phyloP scores from a whole-genome alignment of 371 early-diverging fungal species.

The Mortierella sp. region DNA sequence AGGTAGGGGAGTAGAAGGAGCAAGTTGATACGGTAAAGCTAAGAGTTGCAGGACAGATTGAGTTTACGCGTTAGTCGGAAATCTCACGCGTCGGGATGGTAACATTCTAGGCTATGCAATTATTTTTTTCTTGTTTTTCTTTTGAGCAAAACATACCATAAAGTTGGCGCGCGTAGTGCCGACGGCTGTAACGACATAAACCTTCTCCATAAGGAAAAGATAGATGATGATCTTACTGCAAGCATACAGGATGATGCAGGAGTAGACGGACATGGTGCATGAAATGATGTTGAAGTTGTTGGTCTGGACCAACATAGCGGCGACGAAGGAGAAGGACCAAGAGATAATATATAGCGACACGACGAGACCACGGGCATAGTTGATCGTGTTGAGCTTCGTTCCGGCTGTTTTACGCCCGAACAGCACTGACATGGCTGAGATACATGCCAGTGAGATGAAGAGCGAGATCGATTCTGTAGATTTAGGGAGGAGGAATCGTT shows the following conservation, averaged over 20 bases:
- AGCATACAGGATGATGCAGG: constrained; percentile 60
- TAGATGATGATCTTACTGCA: constrained; percentile 61
- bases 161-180: constrained; percentile 35
- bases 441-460: constrained; percentile 58
- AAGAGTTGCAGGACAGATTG: not conserved
- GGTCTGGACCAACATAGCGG: constrained; percentile 66
- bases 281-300: constrained; percentile 67
- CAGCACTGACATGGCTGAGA: constrained; percentile 64
- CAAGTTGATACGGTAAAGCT: constrained; percentile 62
- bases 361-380: constrained; percentile 63
- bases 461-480: constrained; percentile 33
- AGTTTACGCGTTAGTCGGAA: not conserved
- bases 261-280: constrained; percentile 63
- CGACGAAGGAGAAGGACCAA: constrained; percentile 65
- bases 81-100: no score
- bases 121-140: no score
- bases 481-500: not conserved
- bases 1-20: constrained; percentile 60
- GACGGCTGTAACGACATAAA: constrained; percentile 52
- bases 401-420: constrained; percentile 70
- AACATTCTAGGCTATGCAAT: not conserved
- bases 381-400: constrained; percentile 47
- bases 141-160: constrained; percentile 15
- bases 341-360: constrained; percentile 59
- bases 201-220: constrained; percentile 71